These are phyloP conservation scores for Funneliformis caledonium DNA, from an alignment of 371 early-diverging fungal genomes.

Conservation along the genomic window DNA sequence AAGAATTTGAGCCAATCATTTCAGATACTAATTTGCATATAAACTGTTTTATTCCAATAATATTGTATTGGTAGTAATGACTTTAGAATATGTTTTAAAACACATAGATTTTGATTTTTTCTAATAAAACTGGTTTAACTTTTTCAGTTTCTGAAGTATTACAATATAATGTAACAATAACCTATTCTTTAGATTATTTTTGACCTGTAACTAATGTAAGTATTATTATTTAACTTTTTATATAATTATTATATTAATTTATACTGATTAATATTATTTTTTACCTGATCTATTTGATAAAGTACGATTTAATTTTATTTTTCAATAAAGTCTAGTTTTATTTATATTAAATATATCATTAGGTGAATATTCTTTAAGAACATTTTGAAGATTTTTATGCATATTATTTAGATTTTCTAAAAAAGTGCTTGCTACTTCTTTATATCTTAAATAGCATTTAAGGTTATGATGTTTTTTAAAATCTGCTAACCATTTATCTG, in stretches of 20 bases:
- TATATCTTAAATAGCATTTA: neutral
- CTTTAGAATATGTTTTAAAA: too few relatives aligned
- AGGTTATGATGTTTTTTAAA: neutral
- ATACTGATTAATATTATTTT: neutral
- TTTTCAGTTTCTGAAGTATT: constrained; percentile 8
- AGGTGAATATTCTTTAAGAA: constrained; percentile 13
- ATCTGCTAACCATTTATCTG: too few relatives aligned
- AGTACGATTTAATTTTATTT: neutral
- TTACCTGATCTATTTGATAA: neutral
- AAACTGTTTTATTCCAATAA: too few relatives aligned
- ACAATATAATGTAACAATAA: neutral
- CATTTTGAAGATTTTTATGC: neutral
- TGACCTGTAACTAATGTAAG: neutral
- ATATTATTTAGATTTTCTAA: neutral
- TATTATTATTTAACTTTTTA: neutral
- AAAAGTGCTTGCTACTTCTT: neutral
- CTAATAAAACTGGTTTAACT: neutral
- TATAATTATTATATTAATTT: neutral
- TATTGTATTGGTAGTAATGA: too few relatives aligned
- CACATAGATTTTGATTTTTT: too few relatives aligned
- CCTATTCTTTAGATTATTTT: neutral
- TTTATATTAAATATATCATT: constrained; percentile 16
- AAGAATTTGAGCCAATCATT: too few relatives aligned
- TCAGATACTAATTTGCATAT: too few relatives aligned
- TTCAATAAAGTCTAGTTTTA: constrained; percentile 9